These are phyloP conservation scores for Epichloe coenophiala DNA, from an alignment of 2,329 filamentous ascomycete genomes.

Conservation along the genomic window DNA sequence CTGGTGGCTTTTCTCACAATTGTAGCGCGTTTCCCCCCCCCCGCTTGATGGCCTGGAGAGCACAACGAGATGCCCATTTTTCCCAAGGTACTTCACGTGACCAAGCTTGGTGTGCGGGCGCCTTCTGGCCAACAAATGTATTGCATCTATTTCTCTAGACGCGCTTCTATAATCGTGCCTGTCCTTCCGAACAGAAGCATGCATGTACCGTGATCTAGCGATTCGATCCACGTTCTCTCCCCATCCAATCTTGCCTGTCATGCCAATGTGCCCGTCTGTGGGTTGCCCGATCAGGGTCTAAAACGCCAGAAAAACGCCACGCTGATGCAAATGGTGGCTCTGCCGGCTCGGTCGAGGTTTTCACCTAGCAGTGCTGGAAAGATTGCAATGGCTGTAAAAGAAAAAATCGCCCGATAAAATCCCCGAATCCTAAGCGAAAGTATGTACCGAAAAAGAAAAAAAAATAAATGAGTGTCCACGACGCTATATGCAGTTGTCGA, in stretches of 20 bases:
- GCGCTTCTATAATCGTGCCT: neutral
- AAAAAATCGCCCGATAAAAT: neutral
- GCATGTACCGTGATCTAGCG: neutral
- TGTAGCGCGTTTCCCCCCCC: too few relatives aligned
- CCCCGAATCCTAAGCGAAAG: neutral
- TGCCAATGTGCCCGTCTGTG: neutral
- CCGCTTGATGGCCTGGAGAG: too few relatives aligned
- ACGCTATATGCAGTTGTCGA: neutral
- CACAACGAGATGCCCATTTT: too few relatives aligned
- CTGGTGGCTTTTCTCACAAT: too few relatives aligned
- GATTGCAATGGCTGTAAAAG: neutral
- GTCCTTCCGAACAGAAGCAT: too few relatives aligned
- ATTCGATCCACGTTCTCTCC: neutral
- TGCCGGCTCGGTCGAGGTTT: neutral
- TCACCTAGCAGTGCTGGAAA: neutral
- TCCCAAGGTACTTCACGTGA: too few relatives aligned
- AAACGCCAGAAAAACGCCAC: slow-evolving; percentile 4
- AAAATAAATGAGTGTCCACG: neutral
- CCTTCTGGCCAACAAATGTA: too few relatives aligned
- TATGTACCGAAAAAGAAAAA: neutral
- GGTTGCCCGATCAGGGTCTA: neutral
- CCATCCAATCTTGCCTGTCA: neutral
- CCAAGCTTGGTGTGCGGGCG: too few relatives aligned
- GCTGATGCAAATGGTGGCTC: slow-evolving; percentile 2
- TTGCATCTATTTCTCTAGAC: neutral